Evolutionary conservation across 2,329 filamentous ascomycete genomes (phyloP), one percentile per base, ranked within the genome.

Genomic region (Amphichorda felina): DNA sequence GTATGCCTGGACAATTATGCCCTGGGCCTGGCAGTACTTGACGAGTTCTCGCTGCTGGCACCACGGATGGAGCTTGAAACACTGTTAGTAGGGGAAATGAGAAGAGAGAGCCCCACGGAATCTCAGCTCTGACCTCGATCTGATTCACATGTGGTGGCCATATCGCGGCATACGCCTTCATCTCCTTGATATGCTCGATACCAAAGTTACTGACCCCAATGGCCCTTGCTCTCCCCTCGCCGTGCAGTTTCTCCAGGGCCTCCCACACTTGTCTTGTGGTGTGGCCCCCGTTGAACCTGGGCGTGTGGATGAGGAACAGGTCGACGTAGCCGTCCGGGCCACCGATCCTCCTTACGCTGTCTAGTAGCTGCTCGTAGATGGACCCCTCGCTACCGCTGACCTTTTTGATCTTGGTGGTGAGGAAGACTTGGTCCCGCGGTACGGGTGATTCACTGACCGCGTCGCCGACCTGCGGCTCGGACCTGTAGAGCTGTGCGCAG

Each of bases 121-220:
- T n/a, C n/a, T n/a, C n/a, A n/a, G n/a, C n/a, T n/a, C n/a, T n/a
- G n/a, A n/a, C n/a, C n/a, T n/a, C n/a, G n/a, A n/a, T n/a, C n/a
- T n/a, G n/a, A n/a, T n/a, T n/a, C n/a, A n/a, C n/a, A n/a, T n/a
- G n/a, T n/a, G n/a, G n/a, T n/a, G n/a, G n/a, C n/a, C n/a, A n/a
- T n/a, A n/a, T n/a, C n/a, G n/a, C n/a, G n/a, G n/a, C n/a, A n/a
- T n/a, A n/a, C n/a, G n/a, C n/a, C n/a, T 73, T 78, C 61, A 85
- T 65, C 54, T 81, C 75, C 48, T 85, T 72, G 17, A 86, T 70
- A 48, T 83, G 75, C 30, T 68, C 64, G 33, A 77, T 68, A 3
- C 77, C 75, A 46, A 72, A 86, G 49, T 86, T 86, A 52, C 77
- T 82, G 35, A 85, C 79, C 0, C 82, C 81, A 46, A 86, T 83